Conservation (phyloP, 192 early-diverging fungal genomes). For the Coemansia sp. region DNA sequence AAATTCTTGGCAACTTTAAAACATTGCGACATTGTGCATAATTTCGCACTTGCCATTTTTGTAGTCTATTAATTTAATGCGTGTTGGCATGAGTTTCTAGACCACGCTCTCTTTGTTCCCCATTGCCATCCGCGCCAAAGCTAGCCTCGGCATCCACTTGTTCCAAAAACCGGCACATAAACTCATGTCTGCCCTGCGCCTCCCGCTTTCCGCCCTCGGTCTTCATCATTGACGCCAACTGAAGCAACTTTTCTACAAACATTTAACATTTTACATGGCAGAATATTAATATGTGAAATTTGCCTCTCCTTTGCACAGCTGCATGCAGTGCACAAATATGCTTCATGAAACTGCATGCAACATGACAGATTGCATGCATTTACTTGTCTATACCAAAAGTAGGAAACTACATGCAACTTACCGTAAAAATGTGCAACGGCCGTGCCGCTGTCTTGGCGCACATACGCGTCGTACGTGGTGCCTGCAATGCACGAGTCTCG, state of each 20-base stretch:
- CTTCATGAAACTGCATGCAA: neutral
- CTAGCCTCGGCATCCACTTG: constrained; percentile 60
- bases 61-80: constrained; percentile 3
- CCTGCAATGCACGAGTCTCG: constrained; percentile 49
- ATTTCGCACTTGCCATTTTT: neutral
- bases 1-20: neutral
- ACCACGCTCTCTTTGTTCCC: neutral
- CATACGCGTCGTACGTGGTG: constrained; percentile 65
- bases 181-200: constrained; percentile 59
- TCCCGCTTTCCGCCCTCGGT: constrained; percentile 56
- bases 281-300: too few species aligned
- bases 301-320: neutral
- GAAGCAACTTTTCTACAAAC: constrained; percentile 64
- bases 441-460: constrained; percentile 52
- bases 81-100: neutral
- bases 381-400: neutral
- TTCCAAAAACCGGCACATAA: constrained; percentile 59
- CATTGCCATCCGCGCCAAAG: constrained; percentile 18
- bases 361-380: neutral
- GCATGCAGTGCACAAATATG: neutral
- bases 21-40: neutral
- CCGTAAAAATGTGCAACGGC: constrained; percentile 69
- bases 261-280: neutral
- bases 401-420: constrained; percentile 22
- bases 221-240: constrained; percentile 65